Base-by-base conservation (phyloP, 2,329 filamentous ascomycete species). In the Colletotrichum costaricense region DNA sequence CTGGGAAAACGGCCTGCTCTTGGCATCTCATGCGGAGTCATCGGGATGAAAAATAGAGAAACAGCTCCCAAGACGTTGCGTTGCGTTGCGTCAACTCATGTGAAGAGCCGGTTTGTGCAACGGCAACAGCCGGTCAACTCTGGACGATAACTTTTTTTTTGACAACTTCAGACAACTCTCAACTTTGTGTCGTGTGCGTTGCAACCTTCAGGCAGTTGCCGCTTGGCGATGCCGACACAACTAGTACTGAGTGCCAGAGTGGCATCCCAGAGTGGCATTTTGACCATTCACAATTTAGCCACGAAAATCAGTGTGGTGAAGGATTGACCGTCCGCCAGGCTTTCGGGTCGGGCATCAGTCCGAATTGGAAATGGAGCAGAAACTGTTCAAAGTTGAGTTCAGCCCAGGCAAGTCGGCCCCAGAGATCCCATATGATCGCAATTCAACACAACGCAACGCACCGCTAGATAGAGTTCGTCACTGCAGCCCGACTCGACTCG, bases 151-250 rank as follows among this genome's bases (percentile, higher is more conserved):
- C 35, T 16, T 46, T 46, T 46, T 46, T 46, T 42, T 16, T 6
- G 35, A 42, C 35, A 46, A 46, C 42, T 46, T n/a, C 42, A 46
- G 42, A 46, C 42, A 46, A 46, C 42, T 67, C 49, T 54, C 49
- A 26, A 14, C 19, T 12, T 33, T 26, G 60, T 52, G 38, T 30
- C 58, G 24, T 69, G 66, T 42, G 59, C 33, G 62, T 60, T 26
- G 68, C 46, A 56, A 46, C 42, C 33, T 67, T 26, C 33, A 24
- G 22, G 64, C 49, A 55, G 49, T 24, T 57, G 24, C 63, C 64
- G 64, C 69, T 72, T 63, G 64, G 64, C 69, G 62, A 49, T 35
- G 63, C 63, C 63, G 57, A 67, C 19, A 33, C 42, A 46, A 46
- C 42, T n/a, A 46, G 8, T n/a, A 9, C 19, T n/a, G 16, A 19